A percentile compares a stretch with the other conserved stretches of the same genome.
Evolutionary conservation across 352 stramenopile species (phyloP).

Genomic region (Phytophthora capsici): DNA sequence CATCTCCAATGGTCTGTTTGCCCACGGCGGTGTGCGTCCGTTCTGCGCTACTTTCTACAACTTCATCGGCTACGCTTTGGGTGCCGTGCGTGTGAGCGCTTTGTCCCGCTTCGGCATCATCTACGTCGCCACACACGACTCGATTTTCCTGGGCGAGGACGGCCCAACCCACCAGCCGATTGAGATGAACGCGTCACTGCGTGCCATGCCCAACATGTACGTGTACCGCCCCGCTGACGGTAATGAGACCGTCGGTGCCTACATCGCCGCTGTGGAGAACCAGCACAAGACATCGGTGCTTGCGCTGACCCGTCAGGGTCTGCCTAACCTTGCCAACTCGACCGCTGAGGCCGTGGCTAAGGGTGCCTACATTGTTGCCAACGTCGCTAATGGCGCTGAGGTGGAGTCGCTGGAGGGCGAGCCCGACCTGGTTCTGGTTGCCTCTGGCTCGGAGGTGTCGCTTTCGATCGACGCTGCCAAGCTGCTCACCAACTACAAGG

Average conservation of each 20-base stretch:
- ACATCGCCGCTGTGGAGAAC: constrained; percentile 90
- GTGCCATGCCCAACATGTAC: constrained; percentile 98
- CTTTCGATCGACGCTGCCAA: constrained; percentile 96
- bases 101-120: constrained; percentile 96
- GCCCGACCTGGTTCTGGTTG: constrained; percentile 93
- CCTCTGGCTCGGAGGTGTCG: constrained; percentile 96
- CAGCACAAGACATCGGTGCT: constrained; percentile 94
- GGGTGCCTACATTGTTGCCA: constrained; percentile 87
- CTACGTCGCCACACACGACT: constrained; percentile 99
- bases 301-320: constrained; percentile 90
- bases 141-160: constrained; percentile 99
- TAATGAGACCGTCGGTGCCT: constrained; percentile 98
- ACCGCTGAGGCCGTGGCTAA: constrained; percentile 91
- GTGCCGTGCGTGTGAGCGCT: constrained; percentile 94
- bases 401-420: constrained; percentile 71
- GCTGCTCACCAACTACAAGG: constrained; percentile 79
- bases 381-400: constrained; percentile 81
- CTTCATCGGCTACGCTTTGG: constrained; percentile 98
- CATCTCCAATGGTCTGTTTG: constrained; percentile 98
- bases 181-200: constrained; percentile 96
- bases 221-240: constrained; percentile 97
- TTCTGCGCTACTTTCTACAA: constrained; percentile 99
- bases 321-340: constrained; percentile 92
- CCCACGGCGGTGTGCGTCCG: constrained; percentile 96
- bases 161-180: constrained; percentile 99